These are phyloP conservation scores for Mycena vulgaris DNA, from an alignment of 768 basidiomycete genomes.

Conservation along the genomic window DNA sequence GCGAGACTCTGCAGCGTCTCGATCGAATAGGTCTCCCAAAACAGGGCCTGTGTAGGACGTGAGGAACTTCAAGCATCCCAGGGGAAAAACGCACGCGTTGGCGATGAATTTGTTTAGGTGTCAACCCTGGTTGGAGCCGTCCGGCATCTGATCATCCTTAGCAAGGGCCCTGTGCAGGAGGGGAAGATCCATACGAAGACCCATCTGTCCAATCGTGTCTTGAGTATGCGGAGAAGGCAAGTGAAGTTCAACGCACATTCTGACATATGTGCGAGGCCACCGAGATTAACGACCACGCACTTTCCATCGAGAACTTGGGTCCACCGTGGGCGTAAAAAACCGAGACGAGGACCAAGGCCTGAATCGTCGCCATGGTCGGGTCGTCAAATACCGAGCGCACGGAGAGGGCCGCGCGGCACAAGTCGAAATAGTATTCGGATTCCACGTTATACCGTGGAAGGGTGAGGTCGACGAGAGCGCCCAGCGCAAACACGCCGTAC, in stretches of 20 bases:
- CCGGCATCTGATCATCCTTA: not conserved
- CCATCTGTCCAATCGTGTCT: not conserved
- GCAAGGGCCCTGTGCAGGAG: too few species aligned
- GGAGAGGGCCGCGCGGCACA: slow-evolving; percentile 5
- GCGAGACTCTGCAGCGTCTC: slow-evolving; percentile 12
- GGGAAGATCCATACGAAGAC: slow-evolving; percentile 1
- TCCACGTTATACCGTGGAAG: not conserved
- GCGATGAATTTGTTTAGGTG: not conserved
- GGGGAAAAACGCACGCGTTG: slow-evolving; percentile 1
- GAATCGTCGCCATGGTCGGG: not conserved
- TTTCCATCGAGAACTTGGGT: slow-evolving; percentile 11
- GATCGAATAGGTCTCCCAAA: slow-evolving; percentile 29
- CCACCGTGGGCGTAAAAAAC: slow-evolving; percentile 9
- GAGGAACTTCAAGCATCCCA: not conserved
- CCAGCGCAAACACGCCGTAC: slow-evolving; percentile 13
- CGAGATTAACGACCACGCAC: slow-evolving; percentile 10
- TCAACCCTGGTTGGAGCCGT: not conserved
- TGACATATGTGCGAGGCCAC: slow-evolving; percentile 10
- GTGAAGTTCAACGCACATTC: slow-evolving; percentile 1
- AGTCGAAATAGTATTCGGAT: slow-evolving; percentile 12
- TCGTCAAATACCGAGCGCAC: not conserved
- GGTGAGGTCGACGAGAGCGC: slow-evolving; percentile 19
- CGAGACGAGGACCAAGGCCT: slow-evolving; percentile 6
- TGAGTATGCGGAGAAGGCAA: not conserved
- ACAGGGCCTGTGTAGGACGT: slow-evolving; percentile 1